These are phyloP conservation scores for Priceomyces fermenticarens DNA, from an alignment of 805 yeast species.

Conservation along the genomic window DNA sequence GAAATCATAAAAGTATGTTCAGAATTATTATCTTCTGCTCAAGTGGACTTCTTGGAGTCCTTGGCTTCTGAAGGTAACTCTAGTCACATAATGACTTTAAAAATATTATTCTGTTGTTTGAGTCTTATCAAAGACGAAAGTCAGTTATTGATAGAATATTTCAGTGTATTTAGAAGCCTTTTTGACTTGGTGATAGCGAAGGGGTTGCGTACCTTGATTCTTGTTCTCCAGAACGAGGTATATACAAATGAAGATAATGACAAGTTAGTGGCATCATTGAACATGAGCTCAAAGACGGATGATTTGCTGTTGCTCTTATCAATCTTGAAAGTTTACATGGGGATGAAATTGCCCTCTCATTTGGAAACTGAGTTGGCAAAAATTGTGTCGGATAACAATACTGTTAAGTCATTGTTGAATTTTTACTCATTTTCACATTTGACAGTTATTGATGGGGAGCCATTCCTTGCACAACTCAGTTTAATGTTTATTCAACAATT, in stretches of 20 bases:
- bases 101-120: constrained; percentile 52
- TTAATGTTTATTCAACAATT: constrained; percentile 68
- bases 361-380: constrained; percentile 51
- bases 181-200: constrained; percentile 63
- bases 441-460: constrained; percentile 58
- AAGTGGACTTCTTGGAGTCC: constrained; percentile 45
- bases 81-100: constrained; percentile 57
- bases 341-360: constrained; percentile 44
- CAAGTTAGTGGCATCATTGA: constrained; percentile 27
- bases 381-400: constrained; percentile 53
- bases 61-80: constrained; percentile 38
- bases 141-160: constrained; percentile 40
- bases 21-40: constrained; percentile 46
- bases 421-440: constrained; percentile 68
- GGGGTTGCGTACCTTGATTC: constrained; percentile 59
- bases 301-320: constrained; percentile 64
- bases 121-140: constrained; percentile 40
- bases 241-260: constrained; percentile 35
- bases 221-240: constrained; percentile 57
- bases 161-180: constrained; percentile 52
- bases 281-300: constrained; percentile 52
- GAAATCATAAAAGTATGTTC: constrained; percentile 43
- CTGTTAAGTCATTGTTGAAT: constrained; percentile 59
- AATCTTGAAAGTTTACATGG: constrained; percentile 56
- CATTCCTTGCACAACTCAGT: constrained; percentile 68